phyloP scores from a whole-genome alignment of 2,329 filamentous ascomycete species.

The Delphinella strobiligena region DNA sequence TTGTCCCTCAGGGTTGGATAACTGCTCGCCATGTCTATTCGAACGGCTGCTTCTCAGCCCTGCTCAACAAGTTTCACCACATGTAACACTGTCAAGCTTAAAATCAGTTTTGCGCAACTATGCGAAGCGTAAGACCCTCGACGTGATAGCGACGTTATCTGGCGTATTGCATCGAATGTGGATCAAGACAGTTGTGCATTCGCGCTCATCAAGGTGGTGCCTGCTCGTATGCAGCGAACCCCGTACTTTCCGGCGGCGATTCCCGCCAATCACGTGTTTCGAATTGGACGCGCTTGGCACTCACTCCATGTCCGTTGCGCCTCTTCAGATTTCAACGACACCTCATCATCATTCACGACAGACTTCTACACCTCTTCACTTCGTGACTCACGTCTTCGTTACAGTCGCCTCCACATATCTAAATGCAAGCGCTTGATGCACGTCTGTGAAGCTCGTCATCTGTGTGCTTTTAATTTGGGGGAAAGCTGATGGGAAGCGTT shows the following conservation, averaged over 20 bases:
- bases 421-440: constrained; percentile 6
- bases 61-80: constrained; percentile 13
- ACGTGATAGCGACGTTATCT: too few relatives aligned
- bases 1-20: constrained; percentile 54
- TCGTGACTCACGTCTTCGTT: constrained; percentile 5
- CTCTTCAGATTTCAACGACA: too few relatives aligned
- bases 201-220: background rate
- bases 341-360: constrained; percentile 1
- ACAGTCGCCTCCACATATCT: constrained; percentile 3
- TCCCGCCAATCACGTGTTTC: too few relatives aligned
- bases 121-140: too few relatives aligned
- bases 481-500: constrained; percentile 5
- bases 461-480: constrained; percentile 6
- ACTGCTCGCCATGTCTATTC: constrained; percentile 39
- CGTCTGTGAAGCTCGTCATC: constrained; percentile 8
- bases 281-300: too few relatives aligned
- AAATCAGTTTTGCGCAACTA: too few relatives aligned
- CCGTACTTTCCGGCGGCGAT: too few relatives aligned
- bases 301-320: too few relatives aligned
- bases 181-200: background rate
- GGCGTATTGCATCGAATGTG: background rate
- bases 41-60: constrained; percentile 19
- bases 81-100: constrained; percentile 8
- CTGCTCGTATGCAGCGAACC: too few relatives aligned
- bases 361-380: constrained; percentile 2